phyloP scores from a whole-genome alignment of 108 stramenopile genomes.

The Epithemia pelagica region DNA sequence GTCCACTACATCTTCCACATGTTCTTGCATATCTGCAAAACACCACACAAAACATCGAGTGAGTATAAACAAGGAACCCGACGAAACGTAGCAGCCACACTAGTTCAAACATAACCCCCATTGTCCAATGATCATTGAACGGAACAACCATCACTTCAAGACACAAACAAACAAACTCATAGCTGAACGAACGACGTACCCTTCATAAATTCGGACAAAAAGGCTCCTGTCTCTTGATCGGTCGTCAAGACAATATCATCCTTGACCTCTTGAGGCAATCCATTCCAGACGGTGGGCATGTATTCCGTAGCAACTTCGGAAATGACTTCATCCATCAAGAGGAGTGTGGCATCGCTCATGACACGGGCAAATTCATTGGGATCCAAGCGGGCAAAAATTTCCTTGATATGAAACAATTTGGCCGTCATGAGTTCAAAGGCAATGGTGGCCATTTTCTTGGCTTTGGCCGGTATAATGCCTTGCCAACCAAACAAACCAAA shows the following conservation, averaged over 20 bases:
- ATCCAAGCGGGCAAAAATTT: conserved; percentile 82
- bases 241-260: conserved; percentile 75
- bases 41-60: too few species aligned
- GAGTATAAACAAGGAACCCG: too few species aligned
- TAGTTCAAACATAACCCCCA: too few species aligned
- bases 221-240: conserved; percentile 54
- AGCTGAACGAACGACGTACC: not conserved
- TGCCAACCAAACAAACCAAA: conserved; percentile 91
- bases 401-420: conserved; percentile 73
- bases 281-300: conserved; percentile 73
- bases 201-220: conserved; percentile 68
- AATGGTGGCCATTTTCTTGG: conserved; percentile 83
- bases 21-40: conserved; percentile 51
- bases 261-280: conserved; percentile 66
- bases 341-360: conserved; percentile 69
- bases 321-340: conserved; percentile 80
- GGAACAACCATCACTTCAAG: too few species aligned
- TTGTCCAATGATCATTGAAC: too few species aligned
- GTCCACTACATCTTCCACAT: conserved; percentile 83
- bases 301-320: conserved; percentile 76
- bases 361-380: conserved; percentile 72
- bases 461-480: conserved; percentile 90
- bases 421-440: conserved; percentile 86
- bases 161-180: too few species aligned
- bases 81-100: too few species aligned